phyloP scores from a whole-genome alignment of 495 filamentous ascomycete genomes.

The Podospora australis region DNA sequence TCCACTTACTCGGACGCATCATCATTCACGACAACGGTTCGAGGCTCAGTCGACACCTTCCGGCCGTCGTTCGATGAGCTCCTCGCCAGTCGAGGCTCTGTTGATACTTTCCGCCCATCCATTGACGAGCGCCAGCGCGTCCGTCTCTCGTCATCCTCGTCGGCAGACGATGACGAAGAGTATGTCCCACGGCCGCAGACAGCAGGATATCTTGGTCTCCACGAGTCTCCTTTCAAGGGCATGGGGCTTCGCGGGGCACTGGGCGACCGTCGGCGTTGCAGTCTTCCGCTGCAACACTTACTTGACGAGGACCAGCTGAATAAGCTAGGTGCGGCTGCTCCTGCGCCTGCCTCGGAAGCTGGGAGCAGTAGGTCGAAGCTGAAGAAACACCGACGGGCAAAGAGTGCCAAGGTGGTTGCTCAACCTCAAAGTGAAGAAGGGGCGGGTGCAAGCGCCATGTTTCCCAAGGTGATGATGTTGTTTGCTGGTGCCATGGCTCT shows the following conservation, averaged over 20 bases:
- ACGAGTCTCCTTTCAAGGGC: slow-evolving; percentile 26
- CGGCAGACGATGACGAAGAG: not conserved
- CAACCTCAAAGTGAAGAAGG: not conserved
- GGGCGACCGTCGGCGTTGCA: slow-evolving; percentile 10
- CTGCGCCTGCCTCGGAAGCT: not conserved
- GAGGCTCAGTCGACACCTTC: slow-evolving; percentile 20
- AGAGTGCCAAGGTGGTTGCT: not conserved
- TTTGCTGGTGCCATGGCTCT: slow-evolving; percentile 21
- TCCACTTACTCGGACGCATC: not conserved
- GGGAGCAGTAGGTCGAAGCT: not conserved
- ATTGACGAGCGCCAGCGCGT: not conserved
- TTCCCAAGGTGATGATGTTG: slow-evolving; percentile 23
- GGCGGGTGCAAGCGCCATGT: slow-evolving; percentile 3
- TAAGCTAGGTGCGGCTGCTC: not conserved
- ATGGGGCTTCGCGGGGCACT: slow-evolving; percentile 31
- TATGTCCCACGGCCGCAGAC: slow-evolving; percentile 28
- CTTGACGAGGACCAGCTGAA: not conserved
- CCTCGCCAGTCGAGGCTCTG: slow-evolving; percentile 19
- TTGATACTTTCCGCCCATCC: slow-evolving; percentile 16
- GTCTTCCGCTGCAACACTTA: slow-evolving; percentile 16
- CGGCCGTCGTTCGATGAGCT: slow-evolving; percentile 4
- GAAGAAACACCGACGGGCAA: not conserved
- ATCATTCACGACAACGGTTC: slow-evolving; percentile 1
- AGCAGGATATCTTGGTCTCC: slow-evolving; percentile 36
- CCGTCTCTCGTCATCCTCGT: too few relatives aligned